phyloP scores from a whole-genome alignment of 768 basidiomycete species.

The Tubosaeta brunneosetosa region DNA sequence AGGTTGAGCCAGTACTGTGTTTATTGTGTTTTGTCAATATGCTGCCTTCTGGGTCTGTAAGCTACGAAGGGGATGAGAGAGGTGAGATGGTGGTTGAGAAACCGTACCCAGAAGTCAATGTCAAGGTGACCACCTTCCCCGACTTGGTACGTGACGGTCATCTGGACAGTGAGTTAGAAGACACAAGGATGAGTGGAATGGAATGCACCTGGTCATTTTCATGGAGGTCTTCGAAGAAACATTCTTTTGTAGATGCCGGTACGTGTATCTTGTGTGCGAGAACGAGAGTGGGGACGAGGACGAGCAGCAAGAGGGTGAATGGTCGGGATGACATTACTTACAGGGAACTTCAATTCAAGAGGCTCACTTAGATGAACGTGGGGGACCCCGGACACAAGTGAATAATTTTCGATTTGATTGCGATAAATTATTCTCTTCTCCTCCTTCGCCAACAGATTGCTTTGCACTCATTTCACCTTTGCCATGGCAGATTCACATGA shows the following conservation, averaged over 20 bases:
- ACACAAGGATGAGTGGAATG: neutral
- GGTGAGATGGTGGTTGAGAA: neutral
- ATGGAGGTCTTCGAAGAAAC: conserved; percentile 94
- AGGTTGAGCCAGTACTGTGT: conserved; percentile 83
- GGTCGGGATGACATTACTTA: conserved; percentile 34
- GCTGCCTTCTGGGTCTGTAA: conserved; percentile 68
- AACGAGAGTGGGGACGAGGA: conserved; percentile 31
- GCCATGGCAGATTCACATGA: conserved; percentile 57
- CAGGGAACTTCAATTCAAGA: neutral
- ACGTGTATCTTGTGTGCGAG: conserved; percentile 72
- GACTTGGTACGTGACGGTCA: conserved; percentile 99
- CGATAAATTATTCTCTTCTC: conserved; percentile 22
- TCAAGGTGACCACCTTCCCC: conserved; percentile 95
- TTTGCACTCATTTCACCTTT: conserved; percentile 14
- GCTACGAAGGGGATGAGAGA: conserved; percentile 40
- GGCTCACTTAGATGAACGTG: neutral
- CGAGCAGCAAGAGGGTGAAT: conserved; percentile 37
- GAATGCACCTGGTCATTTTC: conserved; percentile 74
- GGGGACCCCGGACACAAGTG: conserved; percentile 26
- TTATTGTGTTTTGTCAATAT: conserved; percentile 76
- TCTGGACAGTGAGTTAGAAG: conserved; percentile 43
- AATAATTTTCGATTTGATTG: conserved; percentile 13
- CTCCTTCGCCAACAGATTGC: neutral
- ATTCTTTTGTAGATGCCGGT: conserved; percentile 78
- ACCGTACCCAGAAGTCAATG: conserved; percentile 90